These are phyloP conservation scores for Leavenworthia alabamica DNA, from an alignment of 345 rosid genomes.

Conservation along the genomic window DNA sequence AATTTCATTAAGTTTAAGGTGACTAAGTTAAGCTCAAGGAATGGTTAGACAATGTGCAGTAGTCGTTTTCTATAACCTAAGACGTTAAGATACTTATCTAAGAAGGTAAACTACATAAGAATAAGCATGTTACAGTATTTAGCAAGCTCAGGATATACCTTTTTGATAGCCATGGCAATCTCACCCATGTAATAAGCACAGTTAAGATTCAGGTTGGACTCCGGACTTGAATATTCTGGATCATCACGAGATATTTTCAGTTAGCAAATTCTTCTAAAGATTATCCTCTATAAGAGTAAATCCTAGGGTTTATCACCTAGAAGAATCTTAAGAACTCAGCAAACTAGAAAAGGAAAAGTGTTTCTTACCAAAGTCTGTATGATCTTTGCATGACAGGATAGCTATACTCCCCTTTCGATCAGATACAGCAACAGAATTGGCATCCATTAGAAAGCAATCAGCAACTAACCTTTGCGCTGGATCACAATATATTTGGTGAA, in stretches of 20 bases:
- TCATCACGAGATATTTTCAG: conserved; percentile 11
- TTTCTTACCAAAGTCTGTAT: conserved; percentile 45
- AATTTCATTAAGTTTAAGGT: not conserved
- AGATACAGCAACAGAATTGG: conserved; percentile 80
- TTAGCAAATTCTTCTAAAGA: conserved; percentile 15
- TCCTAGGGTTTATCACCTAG: conserved; percentile 2
- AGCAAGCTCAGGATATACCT: conserved; percentile 41
- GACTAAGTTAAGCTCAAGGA: not conserved
- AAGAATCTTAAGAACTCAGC: conserved; percentile 8
- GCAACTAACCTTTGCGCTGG: conserved; percentile 97
- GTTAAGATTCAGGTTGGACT: conserved; percentile 68
- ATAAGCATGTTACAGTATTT: not conserved
- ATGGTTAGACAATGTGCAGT: conserved; percentile 2
- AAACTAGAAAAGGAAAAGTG: not conserved
- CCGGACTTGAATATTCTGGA: conserved; percentile 83
- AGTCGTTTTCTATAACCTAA: not conserved
- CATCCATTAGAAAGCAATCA: conserved; percentile 80
- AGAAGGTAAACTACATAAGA: not conserved
- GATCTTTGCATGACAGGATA: conserved; percentile 71
- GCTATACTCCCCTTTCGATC: conserved; percentile 96
- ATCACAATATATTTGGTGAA: conserved; percentile 82
- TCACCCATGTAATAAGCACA: conserved; percentile 92
- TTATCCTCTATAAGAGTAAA: not conserved
- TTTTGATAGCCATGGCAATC: conserved; percentile 85
- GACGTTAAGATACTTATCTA: not conserved